These are phyloP conservation scores for Tolypocladium ovalisporum DNA, from an alignment of 2,329 filamentous ascomycete species.

Conservation along the genomic window DNA sequence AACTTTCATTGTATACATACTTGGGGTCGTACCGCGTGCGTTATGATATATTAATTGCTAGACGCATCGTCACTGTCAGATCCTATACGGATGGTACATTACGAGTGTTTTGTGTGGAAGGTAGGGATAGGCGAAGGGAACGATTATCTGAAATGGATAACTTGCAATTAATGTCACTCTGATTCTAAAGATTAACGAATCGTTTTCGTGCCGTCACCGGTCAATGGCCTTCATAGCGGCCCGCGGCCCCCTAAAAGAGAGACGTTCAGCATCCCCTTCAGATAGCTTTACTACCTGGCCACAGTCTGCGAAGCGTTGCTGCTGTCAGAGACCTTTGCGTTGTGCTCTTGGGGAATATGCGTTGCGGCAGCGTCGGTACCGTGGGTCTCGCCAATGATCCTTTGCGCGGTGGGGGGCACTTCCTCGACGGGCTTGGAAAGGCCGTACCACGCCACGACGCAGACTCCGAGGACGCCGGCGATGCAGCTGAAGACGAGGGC, in stretches of 20 bases:
- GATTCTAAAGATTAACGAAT: neutral
- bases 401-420: slow-evolving; percentile 2
- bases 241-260: neutral
- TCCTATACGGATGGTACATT: neutral
- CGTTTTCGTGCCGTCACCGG: neutral
- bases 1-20: neutral
- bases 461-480: slow-evolving; percentile 57
- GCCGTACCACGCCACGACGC: slow-evolving; percentile 57
- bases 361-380: neutral
- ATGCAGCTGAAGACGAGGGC: slow-evolving; percentile 65
- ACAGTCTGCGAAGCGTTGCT: neutral
- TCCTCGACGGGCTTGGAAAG: slow-evolving; percentile 9
- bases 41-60: neutral
- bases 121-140: neutral
- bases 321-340: neutral
- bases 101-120: neutral
- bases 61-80: neutral
- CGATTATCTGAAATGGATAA: neutral
- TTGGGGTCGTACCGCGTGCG: neutral
- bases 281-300: neutral
- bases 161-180: neutral
- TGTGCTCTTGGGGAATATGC: neutral
- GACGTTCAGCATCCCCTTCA: neutral
- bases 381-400: slow-evolving; percentile 3
- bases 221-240: neutral